phyloP scores from a whole-genome alignment of 768 basidiomycete species.

The Mrakia frigida region DNA sequence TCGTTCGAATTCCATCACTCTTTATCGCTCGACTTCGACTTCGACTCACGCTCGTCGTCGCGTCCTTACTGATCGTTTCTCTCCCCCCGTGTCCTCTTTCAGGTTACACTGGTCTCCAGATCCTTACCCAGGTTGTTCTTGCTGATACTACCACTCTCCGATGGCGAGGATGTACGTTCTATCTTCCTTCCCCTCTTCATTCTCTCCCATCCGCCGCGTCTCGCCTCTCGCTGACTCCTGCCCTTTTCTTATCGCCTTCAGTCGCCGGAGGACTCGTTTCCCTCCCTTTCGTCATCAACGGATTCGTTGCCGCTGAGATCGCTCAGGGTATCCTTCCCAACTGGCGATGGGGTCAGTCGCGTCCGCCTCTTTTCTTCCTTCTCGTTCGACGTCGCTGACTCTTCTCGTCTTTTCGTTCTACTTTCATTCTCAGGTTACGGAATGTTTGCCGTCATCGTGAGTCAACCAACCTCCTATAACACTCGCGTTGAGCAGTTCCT shows the following conservation, averaged over 20 bases:
- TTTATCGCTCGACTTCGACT: too few species aligned
- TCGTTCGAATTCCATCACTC: too few species aligned
- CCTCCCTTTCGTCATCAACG: conserved; percentile 31
- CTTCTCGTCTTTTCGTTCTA: too few species aligned
- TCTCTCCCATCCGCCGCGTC: background rate
- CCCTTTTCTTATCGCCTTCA: background rate
- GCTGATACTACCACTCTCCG: conserved; percentile 48
- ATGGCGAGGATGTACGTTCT: conserved; percentile 42
- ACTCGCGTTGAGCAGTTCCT: background rate
- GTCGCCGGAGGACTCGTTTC: conserved; percentile 8
- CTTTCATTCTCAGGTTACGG: conserved; percentile 38
- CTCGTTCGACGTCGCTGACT: too few species aligned
- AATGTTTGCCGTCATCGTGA: background rate
- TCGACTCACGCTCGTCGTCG: too few species aligned
- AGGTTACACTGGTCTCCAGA: conserved; percentile 43
- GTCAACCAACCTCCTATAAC: background rate
- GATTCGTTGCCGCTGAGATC: conserved; percentile 45
- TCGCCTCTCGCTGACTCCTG: background rate
- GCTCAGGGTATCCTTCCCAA: conserved; percentile 41
- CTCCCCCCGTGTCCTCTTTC: too few species aligned
- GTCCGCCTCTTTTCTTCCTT: too few species aligned
- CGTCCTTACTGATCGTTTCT: too few species aligned
- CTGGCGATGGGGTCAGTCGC: conserved; percentile 44
- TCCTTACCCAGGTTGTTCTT: conserved; percentile 44
- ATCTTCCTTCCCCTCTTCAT: background rate